Conservation (phyloP, 352 stramenopile species). For the Phytophthora capsici region DNA sequence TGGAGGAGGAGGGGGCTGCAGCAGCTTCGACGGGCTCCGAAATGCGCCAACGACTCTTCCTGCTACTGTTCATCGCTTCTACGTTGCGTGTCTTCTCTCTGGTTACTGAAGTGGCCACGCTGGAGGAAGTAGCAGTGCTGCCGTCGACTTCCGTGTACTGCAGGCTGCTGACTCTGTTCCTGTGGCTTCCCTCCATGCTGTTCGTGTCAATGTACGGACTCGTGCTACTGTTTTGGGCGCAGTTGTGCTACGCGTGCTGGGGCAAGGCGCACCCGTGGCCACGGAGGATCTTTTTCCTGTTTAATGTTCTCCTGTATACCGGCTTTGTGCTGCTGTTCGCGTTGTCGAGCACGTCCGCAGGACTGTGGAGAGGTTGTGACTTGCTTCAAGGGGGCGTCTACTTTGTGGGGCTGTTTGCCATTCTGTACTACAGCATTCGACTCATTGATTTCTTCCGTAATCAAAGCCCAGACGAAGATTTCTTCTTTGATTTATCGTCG, state of each 20-base stretch:
- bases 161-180: slow-evolving; percentile 63
- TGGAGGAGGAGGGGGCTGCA: slow-evolving; percentile 60
- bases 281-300: slow-evolving; percentile 73
- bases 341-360: slow-evolving; percentile 49
- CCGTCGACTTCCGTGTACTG: slow-evolving; percentile 53
- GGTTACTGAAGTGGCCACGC: slow-evolving; percentile 62
- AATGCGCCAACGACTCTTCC: slow-evolving; percentile 79
- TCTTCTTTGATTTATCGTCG: slow-evolving; percentile 81
- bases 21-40: slow-evolving; percentile 73
- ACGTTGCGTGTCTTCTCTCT: slow-evolving; percentile 68
- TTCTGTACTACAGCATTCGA: slow-evolving; percentile 84
- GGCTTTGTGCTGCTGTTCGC: slow-evolving; percentile 59
- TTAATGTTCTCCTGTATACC: slow-evolving; percentile 79
- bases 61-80: slow-evolving; percentile 75
- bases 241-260: slow-evolving; percentile 87
- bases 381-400: slow-evolving; percentile 70
- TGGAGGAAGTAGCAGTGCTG: slow-evolving; percentile 47
- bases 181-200: slow-evolving; percentile 83
- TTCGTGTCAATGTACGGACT: slow-evolving; percentile 88
- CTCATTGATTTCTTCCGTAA: slow-evolving; percentile 84
- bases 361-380: slow-evolving; percentile 75
- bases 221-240: slow-evolving; percentile 85
- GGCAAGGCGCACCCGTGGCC: slow-evolving; percentile 78
- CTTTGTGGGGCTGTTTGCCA: slow-evolving; percentile 63
- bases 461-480: slow-evolving; percentile 76